Evolutionary conservation across 2,329 filamentous ascomycete genomes (phyloP), one percentile per base, ranked within the genome.

Genomic region (Arthroderma sp.): DNA sequence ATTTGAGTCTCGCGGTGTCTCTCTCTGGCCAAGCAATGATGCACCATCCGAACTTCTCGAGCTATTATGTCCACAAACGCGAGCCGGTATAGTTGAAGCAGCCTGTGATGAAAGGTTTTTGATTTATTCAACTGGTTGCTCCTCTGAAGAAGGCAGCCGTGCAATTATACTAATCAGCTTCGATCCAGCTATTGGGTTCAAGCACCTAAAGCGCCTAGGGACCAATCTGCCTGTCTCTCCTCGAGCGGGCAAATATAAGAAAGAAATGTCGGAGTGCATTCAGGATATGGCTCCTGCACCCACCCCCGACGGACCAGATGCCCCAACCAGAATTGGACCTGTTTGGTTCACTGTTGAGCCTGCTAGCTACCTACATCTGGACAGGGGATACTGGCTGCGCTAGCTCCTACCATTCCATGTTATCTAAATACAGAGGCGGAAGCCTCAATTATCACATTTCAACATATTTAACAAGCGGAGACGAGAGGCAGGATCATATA

Each of bases 21-120:
- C 55, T 6, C 50, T 69, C 27, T 70, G 67, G 67, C 67, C 67
- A 3, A 54, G 61, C 6, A 57, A 63, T 27, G 47, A 66, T 36
- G 61, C 63, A 0, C 64, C 65, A 0, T 43, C 51, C 27, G 63
- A 63, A 38, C 49, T 70, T 1, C 53, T 59, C 5, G 51, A 59
- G 6, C 50, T 68, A 1, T 59, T 69, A 5, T 68, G 64, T 38
- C 66, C 66, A 6, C 53, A 54, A 11, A 54, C 53, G 4, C 51
- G 56, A n/a, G 55, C 56, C 1, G 58, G 60, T 8, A 50, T 44
- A 28, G 43, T 50, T 11, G 6, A 51, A 34, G 40, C 50, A 40
- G 42, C 45, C 32, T 47, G 44, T 37, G 45, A 55, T 40, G 41
- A 53, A 47, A 38, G 51, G 28, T 50, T 39, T 36, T 15, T 52